Conservation (phyloP, 257 asterid genomes). For the Gynochthodes officinalis region DNA sequence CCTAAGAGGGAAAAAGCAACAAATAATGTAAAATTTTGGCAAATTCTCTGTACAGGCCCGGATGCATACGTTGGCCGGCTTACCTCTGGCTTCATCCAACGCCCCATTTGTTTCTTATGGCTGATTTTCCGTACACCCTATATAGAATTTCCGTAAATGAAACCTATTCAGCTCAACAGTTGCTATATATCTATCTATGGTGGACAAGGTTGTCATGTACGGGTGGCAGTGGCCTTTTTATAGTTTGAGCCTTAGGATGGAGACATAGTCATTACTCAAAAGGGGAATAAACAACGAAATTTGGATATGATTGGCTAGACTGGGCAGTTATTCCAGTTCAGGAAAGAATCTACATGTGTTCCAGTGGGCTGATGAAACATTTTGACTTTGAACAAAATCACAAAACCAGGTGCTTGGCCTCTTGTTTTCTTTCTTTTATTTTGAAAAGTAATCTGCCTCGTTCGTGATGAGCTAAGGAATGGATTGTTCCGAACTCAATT, state of each 20-base stretch:
- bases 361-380: conserved; percentile 23
- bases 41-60: too few relatives aligned
- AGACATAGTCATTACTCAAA: not conserved
- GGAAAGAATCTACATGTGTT: not conserved
- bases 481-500: not conserved
- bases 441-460: not conserved
- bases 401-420: conserved; percentile 32
- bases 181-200: not conserved
- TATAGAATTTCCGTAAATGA: not conserved
- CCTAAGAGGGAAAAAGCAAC: too few relatives aligned
- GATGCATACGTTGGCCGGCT: too few relatives aligned
- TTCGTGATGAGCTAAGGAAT: not conserved
- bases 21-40: too few relatives aligned
- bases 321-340: too few relatives aligned
- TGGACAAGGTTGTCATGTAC: not conserved
- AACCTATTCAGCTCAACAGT: not conserved
- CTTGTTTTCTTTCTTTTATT: conserved; percentile 15
- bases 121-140: not conserved
- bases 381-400: not conserved
- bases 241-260: not conserved
- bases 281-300: too few relatives aligned
- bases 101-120: conserved; percentile 45
- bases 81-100: conserved; percentile 91
- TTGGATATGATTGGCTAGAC: conserved; percentile 13
- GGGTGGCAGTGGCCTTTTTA: not conserved